Evolutionary conservation across 139 green algal species (phyloP).

Genomic region (Mesostigma viride): DNA sequence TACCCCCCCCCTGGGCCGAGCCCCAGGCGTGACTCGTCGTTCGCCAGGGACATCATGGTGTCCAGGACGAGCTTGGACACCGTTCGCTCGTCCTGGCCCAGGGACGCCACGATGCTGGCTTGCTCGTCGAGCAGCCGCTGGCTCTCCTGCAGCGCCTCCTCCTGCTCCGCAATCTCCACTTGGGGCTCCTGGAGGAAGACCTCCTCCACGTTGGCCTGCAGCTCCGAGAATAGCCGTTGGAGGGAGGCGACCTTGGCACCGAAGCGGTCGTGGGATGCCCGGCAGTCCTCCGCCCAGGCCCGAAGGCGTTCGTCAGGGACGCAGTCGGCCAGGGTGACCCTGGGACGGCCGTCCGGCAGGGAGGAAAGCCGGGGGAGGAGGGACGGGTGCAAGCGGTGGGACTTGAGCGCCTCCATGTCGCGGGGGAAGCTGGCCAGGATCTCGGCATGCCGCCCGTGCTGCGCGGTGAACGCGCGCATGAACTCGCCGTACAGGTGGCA

Average conservation of each 20-base stretch:
- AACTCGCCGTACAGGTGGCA: conserved; percentile 43
- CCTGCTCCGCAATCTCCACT: conserved; percentile 30
- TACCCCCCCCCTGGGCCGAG: background rate
- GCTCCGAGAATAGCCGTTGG: conserved; percentile 27
- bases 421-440: conserved; percentile 58
- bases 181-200: conserved; percentile 54
- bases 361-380: no score
- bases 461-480: conserved; percentile 27
- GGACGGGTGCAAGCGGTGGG: conserved; percentile 42
- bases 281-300: conserved; percentile 49
- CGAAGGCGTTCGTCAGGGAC: conserved; percentile 46
- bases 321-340: conserved; percentile 47
- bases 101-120: conserved; percentile 15
- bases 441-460: conserved; percentile 40
- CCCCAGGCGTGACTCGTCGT: background rate
- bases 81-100: conserved; percentile 41
- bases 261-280: conserved; percentile 46
- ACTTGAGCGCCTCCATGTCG: conserved; percentile 51
- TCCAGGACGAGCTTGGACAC: conserved; percentile 17
- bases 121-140: conserved; percentile 52
- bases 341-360: conserved; percentile 7
- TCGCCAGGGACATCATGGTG: background rate
- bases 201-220: conserved; percentile 66
- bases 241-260: conserved; percentile 55
- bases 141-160: conserved; percentile 35